A percentile compares a stretch with the other conserved stretches of the same genome.
Conservation (phyloP, 2,329 filamentous ascomycete genomes). For the Cladophialophora carrionii region DNA sequence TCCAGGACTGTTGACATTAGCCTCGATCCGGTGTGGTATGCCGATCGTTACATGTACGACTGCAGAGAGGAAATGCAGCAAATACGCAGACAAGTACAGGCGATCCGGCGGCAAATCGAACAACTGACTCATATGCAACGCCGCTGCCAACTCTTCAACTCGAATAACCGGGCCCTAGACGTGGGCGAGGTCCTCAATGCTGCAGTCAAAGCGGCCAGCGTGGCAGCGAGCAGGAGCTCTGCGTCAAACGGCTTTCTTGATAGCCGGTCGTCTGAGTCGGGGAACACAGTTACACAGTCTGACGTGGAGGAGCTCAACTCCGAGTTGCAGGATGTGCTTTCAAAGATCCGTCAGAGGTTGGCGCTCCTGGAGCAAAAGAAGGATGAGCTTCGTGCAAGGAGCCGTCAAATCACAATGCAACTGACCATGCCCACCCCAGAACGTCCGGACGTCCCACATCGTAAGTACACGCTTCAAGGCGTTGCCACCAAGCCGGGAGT, state of each 20-base stretch:
- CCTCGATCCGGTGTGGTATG: conserved; percentile 59
- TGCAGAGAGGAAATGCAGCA: conserved; percentile 54
- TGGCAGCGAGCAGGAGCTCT: conserved; percentile 36
- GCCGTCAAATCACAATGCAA: conserved; percentile 51
- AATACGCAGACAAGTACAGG: conserved; percentile 49
- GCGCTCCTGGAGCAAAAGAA: conserved; percentile 49
- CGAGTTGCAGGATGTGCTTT: conserved; percentile 45
- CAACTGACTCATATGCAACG: conserved; percentile 31
- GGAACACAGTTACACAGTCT: conserved; percentile 14
- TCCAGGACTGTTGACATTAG: conserved; percentile 50
- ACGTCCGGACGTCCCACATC: conserved; percentile 45
- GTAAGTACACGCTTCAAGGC: conserved; percentile 60
- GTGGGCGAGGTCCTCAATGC: conserved; percentile 35
- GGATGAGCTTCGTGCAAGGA: conserved; percentile 43
- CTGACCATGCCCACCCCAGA: conserved; percentile 53
- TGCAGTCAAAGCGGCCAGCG: conserved; percentile 42
- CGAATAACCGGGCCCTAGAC: conserved; percentile 30
- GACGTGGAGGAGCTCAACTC: conserved; percentile 40
- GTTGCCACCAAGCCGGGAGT: conserved; percentile 62
- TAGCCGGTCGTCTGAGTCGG: conserved; percentile 18
- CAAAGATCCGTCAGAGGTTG: conserved; percentile 48
- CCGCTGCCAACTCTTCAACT: conserved; percentile 31
- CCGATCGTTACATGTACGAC: conserved; percentile 62
- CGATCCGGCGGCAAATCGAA: conserved; percentile 34
- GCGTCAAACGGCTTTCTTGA: conserved; percentile 14